Percentiles rank a stretch among this genome's conserved stretches.
Evolutionary conservation across 345 rosid species (phyloP).

Genomic region (Moricandia moricandioides): DNA sequence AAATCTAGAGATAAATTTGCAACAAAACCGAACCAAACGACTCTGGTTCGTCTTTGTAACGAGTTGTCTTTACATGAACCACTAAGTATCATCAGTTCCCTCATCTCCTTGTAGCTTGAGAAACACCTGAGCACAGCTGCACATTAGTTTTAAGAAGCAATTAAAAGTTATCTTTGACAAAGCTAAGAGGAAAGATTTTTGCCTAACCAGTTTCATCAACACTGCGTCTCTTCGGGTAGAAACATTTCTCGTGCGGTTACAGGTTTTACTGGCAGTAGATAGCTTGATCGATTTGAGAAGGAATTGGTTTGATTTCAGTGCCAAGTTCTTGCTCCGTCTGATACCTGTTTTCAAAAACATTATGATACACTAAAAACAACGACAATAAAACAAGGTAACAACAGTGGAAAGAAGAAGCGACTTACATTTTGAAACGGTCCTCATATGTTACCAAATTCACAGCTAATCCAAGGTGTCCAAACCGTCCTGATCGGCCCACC

Average conservation of each 20-base stretch:
- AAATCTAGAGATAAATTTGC: neutral
- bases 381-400: neutral
- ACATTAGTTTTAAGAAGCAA: neutral
- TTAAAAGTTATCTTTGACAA: neutral
- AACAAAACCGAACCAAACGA: slow-evolving; percentile 31
- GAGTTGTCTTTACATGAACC: slow-evolving; percentile 30
- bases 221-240: neutral
- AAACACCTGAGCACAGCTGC: slow-evolving; percentile 7
- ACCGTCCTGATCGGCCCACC: slow-evolving; percentile 99
- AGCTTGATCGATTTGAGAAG: slow-evolving; percentile 90
- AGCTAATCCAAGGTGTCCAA: slow-evolving; percentile 99
- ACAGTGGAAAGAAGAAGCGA: neutral
- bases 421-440: slow-evolving; percentile 96
- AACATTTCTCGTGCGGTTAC: neutral
- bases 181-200: neutral
- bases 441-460: slow-evolving; percentile 98
- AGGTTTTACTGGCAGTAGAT: slow-evolving; percentile 75
- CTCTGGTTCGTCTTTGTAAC: slow-evolving; percentile 21
- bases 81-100: neutral
- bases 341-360: slow-evolving; percentile 56
- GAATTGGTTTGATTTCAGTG: slow-evolving; percentile 97
- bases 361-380: neutral
- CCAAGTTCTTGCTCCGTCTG: slow-evolving; percentile 99
- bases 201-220: slow-evolving; percentile 26
- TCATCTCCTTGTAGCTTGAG: slow-evolving; percentile 2